These are phyloP conservation scores for Ogataea nitratoaversa DNA, from an alignment of 805 yeast genomes.

Conservation along the genomic window DNA sequence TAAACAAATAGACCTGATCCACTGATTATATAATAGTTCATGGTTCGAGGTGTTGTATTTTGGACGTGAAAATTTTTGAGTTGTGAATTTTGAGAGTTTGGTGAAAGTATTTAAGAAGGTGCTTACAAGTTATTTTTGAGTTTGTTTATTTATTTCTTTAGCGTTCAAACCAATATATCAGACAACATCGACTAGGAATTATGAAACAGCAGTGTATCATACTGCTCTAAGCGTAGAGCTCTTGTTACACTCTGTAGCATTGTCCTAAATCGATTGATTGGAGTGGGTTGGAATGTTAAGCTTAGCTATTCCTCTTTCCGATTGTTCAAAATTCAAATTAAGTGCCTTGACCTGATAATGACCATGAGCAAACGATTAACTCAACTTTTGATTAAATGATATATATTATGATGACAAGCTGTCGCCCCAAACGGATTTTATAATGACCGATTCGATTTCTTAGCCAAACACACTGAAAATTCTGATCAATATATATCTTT, in stretches of 20 bases:
- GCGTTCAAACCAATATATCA: too few relatives aligned
- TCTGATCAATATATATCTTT: slow-evolving; percentile 38
- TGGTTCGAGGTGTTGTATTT: slow-evolving; percentile 5
- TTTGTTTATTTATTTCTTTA: not conserved
- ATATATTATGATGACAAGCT: slow-evolving; percentile 51
- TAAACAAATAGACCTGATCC: too few relatives aligned
- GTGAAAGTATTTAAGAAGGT: not conserved
- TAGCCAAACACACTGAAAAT: slow-evolving; percentile 66
- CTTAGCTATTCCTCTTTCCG: too few relatives aligned
- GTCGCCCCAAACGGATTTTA: slow-evolving; percentile 72
- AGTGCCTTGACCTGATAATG: not conserved
- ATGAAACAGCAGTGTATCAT: not conserved
- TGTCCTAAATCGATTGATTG: not conserved
- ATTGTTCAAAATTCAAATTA: too few relatives aligned
- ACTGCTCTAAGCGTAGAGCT: not conserved
- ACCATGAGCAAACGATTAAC: not conserved
- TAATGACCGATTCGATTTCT: slow-evolving; percentile 64
- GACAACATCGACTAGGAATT: too few relatives aligned
- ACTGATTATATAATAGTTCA: too few relatives aligned
- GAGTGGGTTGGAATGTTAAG: too few relatives aligned
- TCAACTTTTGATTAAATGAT: not conserved
- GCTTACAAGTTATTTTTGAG: not conserved
- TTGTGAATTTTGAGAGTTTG: not conserved
- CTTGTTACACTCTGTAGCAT: not conserved
- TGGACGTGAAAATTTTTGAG: not conserved